These are phyloP conservation scores for Grosmannia serpens DNA, from an alignment of 2,329 filamentous ascomycete genomes.

Conservation along the genomic window DNA sequence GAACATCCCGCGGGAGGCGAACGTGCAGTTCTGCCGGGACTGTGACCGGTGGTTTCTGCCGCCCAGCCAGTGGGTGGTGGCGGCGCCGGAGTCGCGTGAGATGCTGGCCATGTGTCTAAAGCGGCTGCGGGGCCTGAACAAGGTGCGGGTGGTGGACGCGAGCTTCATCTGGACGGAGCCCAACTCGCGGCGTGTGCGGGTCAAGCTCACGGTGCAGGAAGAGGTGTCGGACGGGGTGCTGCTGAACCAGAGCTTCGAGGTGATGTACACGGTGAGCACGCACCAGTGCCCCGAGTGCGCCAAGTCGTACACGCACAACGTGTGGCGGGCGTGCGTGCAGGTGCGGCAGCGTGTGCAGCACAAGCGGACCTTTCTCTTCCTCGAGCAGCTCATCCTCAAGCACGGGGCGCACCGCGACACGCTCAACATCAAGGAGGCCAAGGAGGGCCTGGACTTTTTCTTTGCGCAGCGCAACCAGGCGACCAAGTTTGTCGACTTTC, in stretches of 20 bases:
- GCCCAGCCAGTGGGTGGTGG: slow-evolving; percentile 75
- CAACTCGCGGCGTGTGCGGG: slow-evolving; percentile 81
- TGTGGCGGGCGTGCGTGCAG: slow-evolving; percentile 88
- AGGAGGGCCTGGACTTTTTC: slow-evolving; percentile 93
- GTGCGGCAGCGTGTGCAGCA: slow-evolving; percentile 94
- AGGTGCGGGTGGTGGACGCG: slow-evolving; percentile 90
- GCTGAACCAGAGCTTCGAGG: slow-evolving; percentile 90
- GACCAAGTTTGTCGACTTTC: slow-evolving; percentile 66
- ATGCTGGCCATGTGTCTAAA: slow-evolving; percentile 83
- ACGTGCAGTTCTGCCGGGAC: slow-evolving; percentile 82
- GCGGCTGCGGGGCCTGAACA: slow-evolving; percentile 74
- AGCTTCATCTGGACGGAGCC: slow-evolving; percentile 98
- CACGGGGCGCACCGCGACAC: slow-evolving; percentile 78
- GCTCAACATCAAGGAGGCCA: slow-evolving; percentile 95
- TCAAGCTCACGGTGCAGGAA: slow-evolving; percentile 89
- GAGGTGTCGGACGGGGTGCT: slow-evolving; percentile 50
- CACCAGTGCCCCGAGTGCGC: slow-evolving; percentile 93
- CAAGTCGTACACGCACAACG: slow-evolving; percentile 73
- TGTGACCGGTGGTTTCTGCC: slow-evolving; percentile 91
- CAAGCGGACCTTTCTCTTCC: slow-evolving; percentile 55
- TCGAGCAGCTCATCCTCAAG: slow-evolving; percentile 94
- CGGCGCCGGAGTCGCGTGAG: slow-evolving; percentile 78
- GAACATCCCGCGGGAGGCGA: slow-evolving; percentile 83
- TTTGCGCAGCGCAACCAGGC: slow-evolving; percentile 84
- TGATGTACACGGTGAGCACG: slow-evolving; percentile 78